Base-by-base conservation (phyloP, 768 basidiomycete genomes). In the Lentinula aciculospora region DNA sequence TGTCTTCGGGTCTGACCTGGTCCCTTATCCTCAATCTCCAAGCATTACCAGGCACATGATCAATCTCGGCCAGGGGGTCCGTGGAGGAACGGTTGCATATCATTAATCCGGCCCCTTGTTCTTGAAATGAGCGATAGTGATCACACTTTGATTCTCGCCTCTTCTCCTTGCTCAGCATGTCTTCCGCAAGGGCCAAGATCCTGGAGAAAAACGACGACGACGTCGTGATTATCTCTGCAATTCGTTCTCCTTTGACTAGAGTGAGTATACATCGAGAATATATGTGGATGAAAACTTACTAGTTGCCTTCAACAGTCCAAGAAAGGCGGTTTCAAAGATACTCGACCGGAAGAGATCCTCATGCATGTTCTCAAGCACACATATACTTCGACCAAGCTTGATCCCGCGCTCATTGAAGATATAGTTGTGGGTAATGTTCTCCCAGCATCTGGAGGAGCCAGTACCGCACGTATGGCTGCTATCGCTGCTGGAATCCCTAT, bases 281-380 rank as follows among this genome's bases (percentile, higher is more conserved):
- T 25, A 32, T n/a, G n/a, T n/a, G n/a, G n/a, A n/a, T n/a, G n/a
- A n/a, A n/a, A 12, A 29, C 47, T 28, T 12, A 31, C 17, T 19
- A 1, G 3, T 13, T n/a, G 27, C 21, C 3, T n/a, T 44, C 23
- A 4, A 19, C 42, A 92, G 89, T 83, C 82, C 27, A 85, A 79
- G 67, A 94, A 92, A 66, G 94, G 94, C 55, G 90, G 88, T 13
- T 94, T 94, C 81, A 93, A 93, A 72, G 91, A 95, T 72, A 94
- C 91, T 34, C 80, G 83, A 53, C 88, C 91, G 5, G 92, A 94
- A 60, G 84, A 91, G 61, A 77, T 92, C 65, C 81, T 95, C 57
- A 84, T 88, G 2, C 85, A 82, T 53, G 83, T 91, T 63, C 80
- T 94, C 53, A 81, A 81, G 56, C 89, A 87, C 44, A 86, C 78